Evolutionary conservation across 805 yeast genomes (phyloP), one percentile per base, ranked within the genome.

Genomic region (Blastobotrys parvus): DNA sequence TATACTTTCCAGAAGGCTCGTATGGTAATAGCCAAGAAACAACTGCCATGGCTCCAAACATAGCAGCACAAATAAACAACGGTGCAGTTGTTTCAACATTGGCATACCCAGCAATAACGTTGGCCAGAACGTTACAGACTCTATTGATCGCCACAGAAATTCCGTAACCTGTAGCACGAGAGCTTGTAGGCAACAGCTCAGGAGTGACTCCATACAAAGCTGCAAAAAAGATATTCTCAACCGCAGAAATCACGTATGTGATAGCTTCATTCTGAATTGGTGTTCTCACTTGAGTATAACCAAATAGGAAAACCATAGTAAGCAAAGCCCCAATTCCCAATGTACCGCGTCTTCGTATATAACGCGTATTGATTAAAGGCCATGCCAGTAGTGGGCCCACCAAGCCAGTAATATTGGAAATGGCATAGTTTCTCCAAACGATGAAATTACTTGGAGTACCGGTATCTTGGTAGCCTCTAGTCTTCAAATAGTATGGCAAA

Each of bases 221-320:
- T 0, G 72, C 74, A 49, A 64, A 69, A 41, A 51, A 53, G 23
- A 56, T 54, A 44, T 49, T 54, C 35, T 44, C 45, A 18, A 48
- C 53, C 3, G 50, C 47, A 22, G 41, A 39, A 20, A 51, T 49
- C 22, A 69, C 67, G 8, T 68, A 62, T 16, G 67, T 57, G 27
- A 69, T 56, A 8, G 66, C 73, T 41, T 77, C 74, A 52, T 75
- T 76, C 63, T 72, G 75, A 3, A 70, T 62, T 36, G 74, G 64
- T 0, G 78, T 69, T 56, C 72, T 70, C 10, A 78, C 79, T 2
- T 80, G 74, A 10, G 85, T 79, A 49, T 80, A 78, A 37, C 77
- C 78, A 53, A 78, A 78, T 44, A 80, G 57, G 36, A 79, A 68
- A 2, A 76, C 74, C 63, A 79, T 80, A 0, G 79, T 67, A 27